Evolutionary conservation across 2,329 filamentous ascomycete genomes (phyloP).

Genomic region (Emmonsia crescens): DNA sequence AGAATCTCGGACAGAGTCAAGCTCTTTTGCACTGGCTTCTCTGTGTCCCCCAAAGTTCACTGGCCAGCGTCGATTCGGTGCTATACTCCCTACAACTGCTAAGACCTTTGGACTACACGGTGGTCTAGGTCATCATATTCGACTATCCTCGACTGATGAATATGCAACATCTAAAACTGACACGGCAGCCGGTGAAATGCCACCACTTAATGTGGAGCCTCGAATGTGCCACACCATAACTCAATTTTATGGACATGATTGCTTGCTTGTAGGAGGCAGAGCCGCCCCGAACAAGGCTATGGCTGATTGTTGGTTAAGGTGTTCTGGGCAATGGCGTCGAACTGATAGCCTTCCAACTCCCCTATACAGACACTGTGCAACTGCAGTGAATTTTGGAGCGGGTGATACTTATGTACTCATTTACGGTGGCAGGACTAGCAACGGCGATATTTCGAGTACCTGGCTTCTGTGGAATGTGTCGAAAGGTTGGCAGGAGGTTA

Average conservation of each 20-base stretch:
- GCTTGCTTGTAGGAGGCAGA: conserved; percentile 65
- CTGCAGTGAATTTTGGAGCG: conserved; percentile 33
- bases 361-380: conserved; percentile 63
- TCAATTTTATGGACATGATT: conserved; percentile 46
- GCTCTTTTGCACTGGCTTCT: conserved; percentile 13
- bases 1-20: neutral
- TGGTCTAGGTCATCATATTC: conserved; percentile 35
- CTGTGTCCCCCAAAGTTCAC: conserved; percentile 25
- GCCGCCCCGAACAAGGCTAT: conserved; percentile 61
- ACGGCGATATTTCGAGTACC: conserved; percentile 38
- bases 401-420: conserved; percentile 41
- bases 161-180: conserved; percentile 38
- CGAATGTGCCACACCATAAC: conserved; percentile 71
- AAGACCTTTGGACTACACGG: conserved; percentile 29
- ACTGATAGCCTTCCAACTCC: conserved; percentile 56
- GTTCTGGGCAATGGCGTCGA: conserved; percentile 51
- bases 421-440: conserved; percentile 50
- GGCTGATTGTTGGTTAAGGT: conserved; percentile 65
- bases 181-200: conserved; percentile 38
- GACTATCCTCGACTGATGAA: conserved; percentile 38
- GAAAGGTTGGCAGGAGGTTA: conserved; percentile 42
- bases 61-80: conserved; percentile 51
- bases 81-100: conserved; percentile 35
- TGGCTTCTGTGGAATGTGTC: conserved; percentile 45
- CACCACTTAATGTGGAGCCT: conserved; percentile 23